Conservation (phyloP, 495 filamentous ascomycete species). For the Pseudotulostoma volvatum region DNA sequence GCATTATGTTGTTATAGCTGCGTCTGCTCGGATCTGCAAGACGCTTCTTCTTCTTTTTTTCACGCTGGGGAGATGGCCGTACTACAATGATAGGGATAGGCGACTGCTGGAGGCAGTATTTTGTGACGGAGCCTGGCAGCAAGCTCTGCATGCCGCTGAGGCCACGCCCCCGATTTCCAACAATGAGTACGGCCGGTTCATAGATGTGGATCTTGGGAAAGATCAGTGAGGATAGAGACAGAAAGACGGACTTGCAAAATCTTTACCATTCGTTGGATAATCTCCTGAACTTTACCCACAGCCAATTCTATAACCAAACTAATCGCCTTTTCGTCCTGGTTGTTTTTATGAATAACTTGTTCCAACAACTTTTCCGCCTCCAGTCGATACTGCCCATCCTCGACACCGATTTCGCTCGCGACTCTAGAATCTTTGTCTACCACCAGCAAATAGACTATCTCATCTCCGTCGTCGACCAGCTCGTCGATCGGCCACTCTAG, state of each 20-base stretch:
- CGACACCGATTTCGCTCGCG: slow-evolving; percentile 45
- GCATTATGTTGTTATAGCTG: slow-evolving; percentile 66
- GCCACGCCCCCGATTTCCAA: slow-evolving; percentile 78
- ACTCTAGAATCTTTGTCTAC: slow-evolving; percentile 73
- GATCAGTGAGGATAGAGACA: slow-evolving; percentile 7
- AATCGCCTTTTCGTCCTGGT: slow-evolving; percentile 61
- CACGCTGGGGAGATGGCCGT: slow-evolving; percentile 72
- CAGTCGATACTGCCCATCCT: slow-evolving; percentile 59
- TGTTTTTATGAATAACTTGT: slow-evolving; percentile 70
- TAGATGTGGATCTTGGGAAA: slow-evolving; percentile 71
- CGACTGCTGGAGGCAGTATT: slow-evolving; percentile 91
- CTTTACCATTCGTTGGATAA: slow-evolving; percentile 77
- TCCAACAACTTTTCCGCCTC: slow-evolving; percentile 66
- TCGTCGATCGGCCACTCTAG: slow-evolving; percentile 90
- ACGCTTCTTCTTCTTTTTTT: slow-evolving; percentile 84
- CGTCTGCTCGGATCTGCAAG: slow-evolving; percentile 60
- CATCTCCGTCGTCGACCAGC: slow-evolving; percentile 89
- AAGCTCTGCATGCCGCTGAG: slow-evolving; percentile 79
- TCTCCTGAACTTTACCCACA: slow-evolving; percentile 79
- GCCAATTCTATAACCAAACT: slow-evolving; percentile 79
- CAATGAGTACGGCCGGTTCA: slow-evolving; percentile 86
- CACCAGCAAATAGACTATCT: slow-evolving; percentile 85
- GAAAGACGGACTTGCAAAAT: slow-evolving; percentile 11
- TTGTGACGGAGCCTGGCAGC: slow-evolving; percentile 84
- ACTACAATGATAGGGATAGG: slow-evolving; percentile 97